Evolutionary conservation across 768 basidiomycete genomes (phyloP), one percentile per base, ranked within the genome.

Genomic region (Brasilioporus rufonigricans): DNA sequence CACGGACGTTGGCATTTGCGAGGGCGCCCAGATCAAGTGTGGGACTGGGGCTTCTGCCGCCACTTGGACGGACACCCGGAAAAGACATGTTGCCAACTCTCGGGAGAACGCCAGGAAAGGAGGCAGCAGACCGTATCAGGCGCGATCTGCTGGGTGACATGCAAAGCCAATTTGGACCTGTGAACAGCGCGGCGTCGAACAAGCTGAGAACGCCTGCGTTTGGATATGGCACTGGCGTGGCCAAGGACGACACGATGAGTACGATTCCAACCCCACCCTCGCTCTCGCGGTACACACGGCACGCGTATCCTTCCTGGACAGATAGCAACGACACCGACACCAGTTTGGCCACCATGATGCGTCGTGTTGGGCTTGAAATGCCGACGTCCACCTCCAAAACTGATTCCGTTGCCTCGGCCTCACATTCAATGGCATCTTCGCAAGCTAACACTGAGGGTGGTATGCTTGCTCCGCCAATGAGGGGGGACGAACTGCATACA

Each of bases 191-290:
- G 12, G 48, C 55, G 10, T 52, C 61, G n/a, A 60, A 59, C 29
- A 63, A 57, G 53, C 23, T 66, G 36, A 60, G 63, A 44, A 71
- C 66, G 27, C 70, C 66, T 52, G 67, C 61, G 24, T 69, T 61
- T 52, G 66, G 66, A 29, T 72, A 70, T 52, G 54, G 46, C 10
- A n/a, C 48, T n/a, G 26, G 38, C 6, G 18, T 51, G 14, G 33
- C 18, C 56, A 69, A 57, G 51, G 86, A 84, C 59, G 84, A 85
- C 23, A 89, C 81, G 53, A 77, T 84, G 77, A 87, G 84, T 69
- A 83, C 83, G 14, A 78, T 87, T 50, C 80, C 85, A 1, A 83
- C 84, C 2, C 85, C 86, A 7, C 89, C 88, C 26, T 89, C 87
- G 0, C 73, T 91, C 14, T 82, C 85, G 14, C 76, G 82, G n/a